Conservation (phyloP, 2,329 filamentous ascomycete genomes). For the Simplicillium sp. region DNA sequence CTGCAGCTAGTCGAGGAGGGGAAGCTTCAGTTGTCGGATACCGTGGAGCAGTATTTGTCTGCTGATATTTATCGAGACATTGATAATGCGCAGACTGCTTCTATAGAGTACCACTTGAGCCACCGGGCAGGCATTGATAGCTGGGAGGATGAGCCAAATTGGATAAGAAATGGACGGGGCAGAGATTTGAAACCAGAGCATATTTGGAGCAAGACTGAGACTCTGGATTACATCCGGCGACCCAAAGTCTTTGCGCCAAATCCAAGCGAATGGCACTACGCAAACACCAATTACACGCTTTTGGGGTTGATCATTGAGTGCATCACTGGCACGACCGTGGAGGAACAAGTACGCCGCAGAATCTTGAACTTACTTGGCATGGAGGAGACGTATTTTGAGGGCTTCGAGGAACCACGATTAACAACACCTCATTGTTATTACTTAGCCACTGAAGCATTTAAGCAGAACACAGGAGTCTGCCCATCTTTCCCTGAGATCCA, state of each 20-base stretch:
- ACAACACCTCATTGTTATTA: slow-evolving; percentile 5
- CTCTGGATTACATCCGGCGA: slow-evolving; percentile 8
- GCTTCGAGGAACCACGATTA: slow-evolving; percentile 4
- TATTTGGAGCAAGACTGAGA: slow-evolving; percentile 7
- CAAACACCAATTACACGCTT: slow-evolving; percentile 10
- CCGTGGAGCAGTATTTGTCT: slow-evolving; percentile 3
- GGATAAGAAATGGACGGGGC: slow-evolving; percentile 7
- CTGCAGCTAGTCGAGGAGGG: slow-evolving; percentile 9
- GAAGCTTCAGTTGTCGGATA: slow-evolving; percentile 6
- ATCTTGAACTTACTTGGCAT: slow-evolving; percentile 6
- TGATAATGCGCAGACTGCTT: slow-evolving; percentile 5
- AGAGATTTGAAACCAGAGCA: slow-evolving; percentile 4
- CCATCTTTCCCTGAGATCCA: slow-evolving; percentile 5
- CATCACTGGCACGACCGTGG: slow-evolving; percentile 4
- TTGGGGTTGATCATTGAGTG: slow-evolving; percentile 8
- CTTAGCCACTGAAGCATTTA: slow-evolving; percentile 6
- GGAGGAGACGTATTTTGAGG: slow-evolving; percentile 7
- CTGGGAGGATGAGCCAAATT: slow-evolving; percentile 9
- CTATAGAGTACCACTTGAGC: slow-evolving; percentile 3
- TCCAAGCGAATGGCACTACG: slow-evolving; percentile 6
- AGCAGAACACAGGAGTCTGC: slow-evolving; percentile 5
- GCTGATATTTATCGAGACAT: slow-evolving; percentile 5
- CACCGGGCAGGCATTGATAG: slow-evolving; percentile 8
- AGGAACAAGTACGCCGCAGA: slow-evolving; percentile 6
- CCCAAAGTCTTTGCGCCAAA: slow-evolving; percentile 7